Evolutionary conservation across 2,329 filamentous ascomycete species (phyloP).

Genomic region (Thelonectria olida): DNA sequence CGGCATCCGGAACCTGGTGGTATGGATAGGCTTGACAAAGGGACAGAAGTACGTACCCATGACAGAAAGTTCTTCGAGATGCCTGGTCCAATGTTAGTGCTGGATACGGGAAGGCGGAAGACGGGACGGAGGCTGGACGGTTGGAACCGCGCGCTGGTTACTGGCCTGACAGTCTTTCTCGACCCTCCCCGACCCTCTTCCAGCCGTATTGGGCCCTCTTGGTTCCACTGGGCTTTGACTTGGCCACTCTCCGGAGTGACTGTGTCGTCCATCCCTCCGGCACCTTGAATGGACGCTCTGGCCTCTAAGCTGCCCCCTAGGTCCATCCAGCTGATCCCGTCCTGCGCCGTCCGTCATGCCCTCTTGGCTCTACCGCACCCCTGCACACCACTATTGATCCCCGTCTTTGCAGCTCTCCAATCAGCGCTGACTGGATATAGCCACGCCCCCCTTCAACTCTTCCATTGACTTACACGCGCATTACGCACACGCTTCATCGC

Average conservation of each 20-base stretch:
- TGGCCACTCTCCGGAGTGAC: conserved; percentile 15
- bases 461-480: conserved; percentile 33
- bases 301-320: conserved; percentile 13
- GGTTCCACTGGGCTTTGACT: conserved; percentile 28
- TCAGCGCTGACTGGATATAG: conserved; percentile 34
- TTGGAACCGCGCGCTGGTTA: conserved; percentile 37
- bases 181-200: conserved; percentile 26
- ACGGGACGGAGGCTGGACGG: conserved; percentile 40
- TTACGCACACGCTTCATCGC: conserved; percentile 34
- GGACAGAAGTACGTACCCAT: neutral
- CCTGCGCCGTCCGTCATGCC: conserved; percentile 30
- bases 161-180: conserved; percentile 15
- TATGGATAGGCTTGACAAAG: neutral
- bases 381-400: conserved; percentile 40
- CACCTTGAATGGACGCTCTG: conserved; percentile 20
- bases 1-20: conserved; percentile 6
- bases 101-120: conserved; percentile 34
- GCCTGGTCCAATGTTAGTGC: conserved; percentile 13
- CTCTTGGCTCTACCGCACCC: conserved; percentile 38
- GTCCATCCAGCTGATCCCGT: conserved; percentile 38
- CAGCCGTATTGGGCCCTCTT: conserved; percentile 14
- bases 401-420: conserved; percentile 28
- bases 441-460: conserved; percentile 29
- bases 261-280: conserved; percentile 23
- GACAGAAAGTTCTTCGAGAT: neutral